A percentile compares a stretch with the other conserved stretches of the same genome.
Evolutionary conservation across 1,139 yeast genomes (phyloP).

Genomic region (Geotrichum armillariae): DNA sequence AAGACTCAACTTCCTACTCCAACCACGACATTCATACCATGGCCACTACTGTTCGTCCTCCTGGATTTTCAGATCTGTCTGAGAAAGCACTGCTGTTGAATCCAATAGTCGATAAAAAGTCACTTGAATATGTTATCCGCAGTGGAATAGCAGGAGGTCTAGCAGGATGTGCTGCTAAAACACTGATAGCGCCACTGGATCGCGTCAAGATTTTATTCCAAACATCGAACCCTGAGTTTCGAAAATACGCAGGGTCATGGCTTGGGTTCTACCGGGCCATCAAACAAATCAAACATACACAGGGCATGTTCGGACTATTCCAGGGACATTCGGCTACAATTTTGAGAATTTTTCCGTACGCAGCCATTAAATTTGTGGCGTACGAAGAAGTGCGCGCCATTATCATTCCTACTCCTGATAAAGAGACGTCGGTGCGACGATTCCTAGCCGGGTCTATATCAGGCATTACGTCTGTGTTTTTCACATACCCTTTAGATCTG

Average conservation of each 20-base stretch:
- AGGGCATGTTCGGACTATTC: slow-evolving; percentile 81
- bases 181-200: slow-evolving; percentile 92
- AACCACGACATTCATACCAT: background rate
- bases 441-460: slow-evolving; percentile 88
- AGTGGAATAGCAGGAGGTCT: slow-evolving; percentile 94
- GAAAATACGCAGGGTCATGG: slow-evolving; percentile 76
- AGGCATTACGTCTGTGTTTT: slow-evolving; percentile 78
- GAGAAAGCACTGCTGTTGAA: background rate
- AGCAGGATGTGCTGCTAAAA: slow-evolving; percentile 94
- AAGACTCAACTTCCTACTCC: background rate
- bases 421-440: slow-evolving; percentile 81
- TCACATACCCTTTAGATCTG: slow-evolving; percentile 90
- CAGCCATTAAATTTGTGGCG: slow-evolving; percentile 96
- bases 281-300: slow-evolving; percentile 58
- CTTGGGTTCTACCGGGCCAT: slow-evolving; percentile 77
- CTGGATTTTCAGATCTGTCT: background rate
- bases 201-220: slow-evolving; percentile 93
- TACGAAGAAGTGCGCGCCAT: slow-evolving; percentile 87
- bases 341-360: slow-evolving; percentile 90
- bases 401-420: slow-evolving; percentile 68
- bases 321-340: slow-evolving; percentile 97
- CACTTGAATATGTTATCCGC: slow-evolving; percentile 72
- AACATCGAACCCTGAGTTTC: slow-evolving; percentile 88
- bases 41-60: background rate
- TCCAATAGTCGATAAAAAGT: slow-evolving; percentile 55